These are phyloP conservation scores for Trichoderma koningiopsis DNA, from an alignment of 2,329 filamentous ascomycete species.

Conservation along the genomic window DNA sequence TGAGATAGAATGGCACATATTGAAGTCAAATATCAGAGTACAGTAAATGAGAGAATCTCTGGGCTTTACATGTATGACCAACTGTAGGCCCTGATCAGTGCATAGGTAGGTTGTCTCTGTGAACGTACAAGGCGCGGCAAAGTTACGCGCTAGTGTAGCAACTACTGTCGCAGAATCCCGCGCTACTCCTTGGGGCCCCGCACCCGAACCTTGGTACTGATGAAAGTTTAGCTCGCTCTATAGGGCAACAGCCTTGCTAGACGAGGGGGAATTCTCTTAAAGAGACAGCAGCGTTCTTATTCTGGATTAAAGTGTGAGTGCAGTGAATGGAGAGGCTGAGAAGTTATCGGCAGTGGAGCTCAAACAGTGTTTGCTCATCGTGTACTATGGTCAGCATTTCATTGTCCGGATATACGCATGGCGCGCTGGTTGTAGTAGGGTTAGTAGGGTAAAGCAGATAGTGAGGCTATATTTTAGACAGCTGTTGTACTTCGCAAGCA, in stretches of 20 bases:
- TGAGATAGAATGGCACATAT: no score
- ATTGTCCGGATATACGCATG: slow-evolving; percentile 29
- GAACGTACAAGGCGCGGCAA: slow-evolving; percentile 36
- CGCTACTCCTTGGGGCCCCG: slow-evolving; percentile 47
- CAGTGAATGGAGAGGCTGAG: slow-evolving; percentile 1
- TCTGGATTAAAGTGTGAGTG: slow-evolving; percentile 43
- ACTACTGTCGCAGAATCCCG: slow-evolving; percentile 54
- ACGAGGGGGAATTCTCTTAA: slow-evolving; percentile 34
- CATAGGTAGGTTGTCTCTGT: slow-evolving; percentile 39
- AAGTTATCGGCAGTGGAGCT: slow-evolving; percentile 28
- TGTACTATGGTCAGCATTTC: slow-evolving; percentile 34
- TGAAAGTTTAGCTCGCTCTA: slow-evolving; percentile 28
- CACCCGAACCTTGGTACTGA: slow-evolving; percentile 35
- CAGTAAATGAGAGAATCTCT: neutral
- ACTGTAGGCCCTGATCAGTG: slow-evolving; percentile 35
- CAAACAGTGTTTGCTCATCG: slow-evolving; percentile 29
- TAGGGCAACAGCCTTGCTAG: slow-evolving; percentile 32
- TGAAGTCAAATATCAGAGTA: no score
- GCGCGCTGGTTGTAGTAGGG: no score
- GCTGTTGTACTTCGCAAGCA: no score
- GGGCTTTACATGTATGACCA: slow-evolving; percentile 33
- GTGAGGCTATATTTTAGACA: no score
- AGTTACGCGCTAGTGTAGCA: slow-evolving; percentile 48
- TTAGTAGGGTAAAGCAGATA: no score
- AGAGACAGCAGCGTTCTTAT: slow-evolving; percentile 38